Conservation (phyloP, 306 rosid species). For the Senna tora region DNA sequence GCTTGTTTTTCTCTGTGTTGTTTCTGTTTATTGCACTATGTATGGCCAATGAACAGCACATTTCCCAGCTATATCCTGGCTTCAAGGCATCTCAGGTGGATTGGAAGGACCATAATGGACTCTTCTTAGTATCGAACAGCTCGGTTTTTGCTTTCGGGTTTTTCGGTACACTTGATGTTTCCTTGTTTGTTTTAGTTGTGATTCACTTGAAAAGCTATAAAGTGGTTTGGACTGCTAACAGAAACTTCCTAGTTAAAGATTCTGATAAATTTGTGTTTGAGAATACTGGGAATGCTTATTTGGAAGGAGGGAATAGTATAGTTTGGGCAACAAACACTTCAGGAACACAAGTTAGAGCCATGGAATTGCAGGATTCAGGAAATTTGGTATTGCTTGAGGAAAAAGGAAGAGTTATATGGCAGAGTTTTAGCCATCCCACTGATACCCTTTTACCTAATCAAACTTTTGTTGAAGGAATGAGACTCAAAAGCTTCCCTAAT, state of each 20-base stretch:
- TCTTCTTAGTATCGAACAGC: slow-evolving; percentile 69
- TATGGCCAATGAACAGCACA: slow-evolving; percentile 48
- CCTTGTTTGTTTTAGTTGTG: slow-evolving; percentile 64
- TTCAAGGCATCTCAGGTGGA: slow-evolving; percentile 55
- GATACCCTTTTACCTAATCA: slow-evolving; percentile 86
- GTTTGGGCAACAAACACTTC: slow-evolving; percentile 70
- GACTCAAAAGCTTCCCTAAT: slow-evolving; percentile 61
- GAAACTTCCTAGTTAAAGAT: slow-evolving; percentile 59
- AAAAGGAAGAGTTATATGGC: slow-evolving; percentile 54
- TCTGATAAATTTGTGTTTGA: slow-evolving; percentile 68
- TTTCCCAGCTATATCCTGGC: slow-evolving; percentile 54
- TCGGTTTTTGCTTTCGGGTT: slow-evolving; percentile 76
- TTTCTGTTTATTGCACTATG: slow-evolving; percentile 39
- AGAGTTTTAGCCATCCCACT: slow-evolving; percentile 87
- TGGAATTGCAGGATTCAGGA: slow-evolving; percentile 72
- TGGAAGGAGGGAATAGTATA: slow-evolving; percentile 45
- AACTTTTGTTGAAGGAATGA: slow-evolving; percentile 70
- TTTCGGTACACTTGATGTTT: slow-evolving; percentile 56
- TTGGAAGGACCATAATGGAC: slow-evolving; percentile 61
- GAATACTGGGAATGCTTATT: slow-evolving; percentile 53
- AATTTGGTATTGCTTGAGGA: slow-evolving; percentile 68
- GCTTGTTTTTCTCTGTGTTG: slow-evolving; percentile 41
- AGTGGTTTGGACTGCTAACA: slow-evolving; percentile 83
- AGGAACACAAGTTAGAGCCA: slow-evolving; percentile 49
- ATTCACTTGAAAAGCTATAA: slow-evolving; percentile 55